These are phyloP conservation scores for Rhizopogon vesiculosus DNA, from an alignment of 768 basidiomycete genomes.

Conservation along the genomic window DNA sequence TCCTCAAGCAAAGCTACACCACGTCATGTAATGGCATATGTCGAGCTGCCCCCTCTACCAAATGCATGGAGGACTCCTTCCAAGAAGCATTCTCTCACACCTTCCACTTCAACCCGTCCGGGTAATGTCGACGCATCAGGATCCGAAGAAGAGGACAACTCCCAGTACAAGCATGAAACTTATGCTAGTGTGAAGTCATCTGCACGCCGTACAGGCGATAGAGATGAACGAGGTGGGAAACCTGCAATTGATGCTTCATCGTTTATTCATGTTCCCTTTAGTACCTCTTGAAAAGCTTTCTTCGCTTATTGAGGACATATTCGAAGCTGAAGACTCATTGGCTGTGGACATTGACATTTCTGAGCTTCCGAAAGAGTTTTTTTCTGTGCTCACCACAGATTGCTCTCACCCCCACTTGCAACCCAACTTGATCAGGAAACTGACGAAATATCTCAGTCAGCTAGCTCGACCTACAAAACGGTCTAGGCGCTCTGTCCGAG, in stretches of 20 bases:
- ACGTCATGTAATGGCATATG: constrained; percentile 29
- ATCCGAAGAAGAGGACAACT: constrained; percentile 40
- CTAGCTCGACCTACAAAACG: constrained; percentile 67
- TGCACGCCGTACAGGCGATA: constrained; percentile 60
- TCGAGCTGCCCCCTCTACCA: constrained; percentile 25
- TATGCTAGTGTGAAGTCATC: constrained; percentile 42
- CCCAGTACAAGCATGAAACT: constrained; percentile 16
- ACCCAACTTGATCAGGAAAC: constrained; percentile 54
- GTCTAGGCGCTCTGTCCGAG: constrained; percentile 42
- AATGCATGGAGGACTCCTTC: constrained; percentile 23
- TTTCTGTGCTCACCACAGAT: constrained; percentile 57
- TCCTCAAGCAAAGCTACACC: constrained; percentile 23
- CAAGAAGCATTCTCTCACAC: constrained; percentile 17
- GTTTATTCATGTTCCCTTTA: constrained; percentile 17
- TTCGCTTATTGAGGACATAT: constrained; percentile 77
- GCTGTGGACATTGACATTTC: constrained; percentile 48
- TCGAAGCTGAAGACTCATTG: constrained; percentile 74
- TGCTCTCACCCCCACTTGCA: constrained; percentile 57
- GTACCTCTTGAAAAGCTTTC: constrained; percentile 74
- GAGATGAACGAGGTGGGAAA: constrained; percentile 67
- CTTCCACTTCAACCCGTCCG: constrained; percentile 44
- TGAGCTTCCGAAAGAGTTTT: constrained; percentile 57
- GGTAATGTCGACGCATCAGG: constrained; percentile 28
- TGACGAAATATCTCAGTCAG: constrained; percentile 65
- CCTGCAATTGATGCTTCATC: background rate